Evolutionary conservation across 2,329 filamentous ascomycete genomes (phyloP), one percentile per base, ranked within the genome.

Genomic region (Ophidiomyces ophidiicola): DNA sequence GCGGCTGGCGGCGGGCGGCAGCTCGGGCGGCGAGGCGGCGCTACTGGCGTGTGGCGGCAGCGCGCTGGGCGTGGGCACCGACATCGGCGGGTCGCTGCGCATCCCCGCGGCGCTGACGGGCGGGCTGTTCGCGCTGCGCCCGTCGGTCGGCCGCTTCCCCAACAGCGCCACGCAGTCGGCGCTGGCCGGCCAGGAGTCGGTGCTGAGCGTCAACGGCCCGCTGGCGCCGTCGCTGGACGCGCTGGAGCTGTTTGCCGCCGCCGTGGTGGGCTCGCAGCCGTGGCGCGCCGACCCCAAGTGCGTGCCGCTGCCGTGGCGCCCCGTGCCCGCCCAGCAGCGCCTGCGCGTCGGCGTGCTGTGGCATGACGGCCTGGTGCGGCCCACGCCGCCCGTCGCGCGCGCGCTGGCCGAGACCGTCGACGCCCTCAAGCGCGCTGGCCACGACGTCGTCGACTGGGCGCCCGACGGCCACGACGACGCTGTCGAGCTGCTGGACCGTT

Each of bases 161-260:
- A 74, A 73, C 43, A 62, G 71, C 52, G 70, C 69, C 11, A 70
- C 73, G 60, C 74, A 58, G 40, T 56, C 59, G 3, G 57, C 56
- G 1, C 58, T 62, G 12, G 45, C 54, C 7, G 60, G 60, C 4
- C 58, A 62, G 43, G 60, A 63, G 36, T 60, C 59, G 35, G 61
- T 63, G 26, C 54, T 55, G 18, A 51, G 58, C 7, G 58, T 61
- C 37, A 60, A 61, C 34, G 60, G 60, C 4, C 59, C 60, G 1
- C 59, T 63, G 57, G 52, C 60, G 3, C 43, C 53, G 20, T 57
- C 55, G 5, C 45, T 62, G 8, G 47, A 53, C 5, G 44, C 50
- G 4, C 38, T 63, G 10, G 49, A 59, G 31, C 40, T 62, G 10
- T 62, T 60, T 45, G 56, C 55, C 26, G 46, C 48, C 42, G 51